Percentiles rank a stretch among this genome's conserved stretches.
Evolutionary conservation across 768 basidiomycete species (phyloP).

Genomic region (Mrakia hoshinonis): DNA sequence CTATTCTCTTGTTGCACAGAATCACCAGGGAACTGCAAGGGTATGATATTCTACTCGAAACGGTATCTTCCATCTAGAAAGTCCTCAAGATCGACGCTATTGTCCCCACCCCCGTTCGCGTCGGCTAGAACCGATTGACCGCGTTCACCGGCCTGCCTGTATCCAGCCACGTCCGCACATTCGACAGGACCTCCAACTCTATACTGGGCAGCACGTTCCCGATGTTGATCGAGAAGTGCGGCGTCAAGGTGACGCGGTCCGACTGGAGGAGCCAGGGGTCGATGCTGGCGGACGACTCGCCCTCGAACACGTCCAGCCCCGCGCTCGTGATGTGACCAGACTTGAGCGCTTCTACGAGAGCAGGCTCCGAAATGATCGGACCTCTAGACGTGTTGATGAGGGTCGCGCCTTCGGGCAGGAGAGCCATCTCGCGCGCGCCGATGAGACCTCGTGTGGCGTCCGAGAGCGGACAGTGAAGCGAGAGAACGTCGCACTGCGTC

Average conservation of each 20-base stretch:
- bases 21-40: too few species aligned
- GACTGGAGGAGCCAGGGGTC: slow-evolving; percentile 1
- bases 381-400: slow-evolving; percentile 63
- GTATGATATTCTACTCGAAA: too few species aligned
- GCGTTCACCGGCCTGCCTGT: background rate
- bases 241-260: slow-evolving; percentile 42
- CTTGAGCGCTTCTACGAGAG: slow-evolving; percentile 48
- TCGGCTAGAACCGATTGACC: background rate
- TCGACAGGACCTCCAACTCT: slow-evolving; percentile 8
- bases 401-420: slow-evolving; percentile 53
- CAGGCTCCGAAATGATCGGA: slow-evolving; percentile 40
- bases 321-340: slow-evolving; percentile 51
- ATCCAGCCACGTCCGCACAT: slow-evolving; percentile 1
- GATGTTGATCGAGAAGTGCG: slow-evolving; percentile 42
- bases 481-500: slow-evolving; percentile 52
- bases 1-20: too few species aligned
- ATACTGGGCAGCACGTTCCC: background rate
- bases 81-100: background rate
- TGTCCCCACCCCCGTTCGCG: background rate
- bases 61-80: too few species aligned
- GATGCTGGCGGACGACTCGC: slow-evolving; percentile 8
- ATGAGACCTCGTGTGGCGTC: slow-evolving; percentile 49
- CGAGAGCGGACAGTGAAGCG: slow-evolving; percentile 55
- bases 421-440: slow-evolving; percentile 46
- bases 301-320: slow-evolving; percentile 56